Evolutionary conservation across 169 alveolate genomes (phyloP).

Genomic region (Plasmodium adleri): DNA sequence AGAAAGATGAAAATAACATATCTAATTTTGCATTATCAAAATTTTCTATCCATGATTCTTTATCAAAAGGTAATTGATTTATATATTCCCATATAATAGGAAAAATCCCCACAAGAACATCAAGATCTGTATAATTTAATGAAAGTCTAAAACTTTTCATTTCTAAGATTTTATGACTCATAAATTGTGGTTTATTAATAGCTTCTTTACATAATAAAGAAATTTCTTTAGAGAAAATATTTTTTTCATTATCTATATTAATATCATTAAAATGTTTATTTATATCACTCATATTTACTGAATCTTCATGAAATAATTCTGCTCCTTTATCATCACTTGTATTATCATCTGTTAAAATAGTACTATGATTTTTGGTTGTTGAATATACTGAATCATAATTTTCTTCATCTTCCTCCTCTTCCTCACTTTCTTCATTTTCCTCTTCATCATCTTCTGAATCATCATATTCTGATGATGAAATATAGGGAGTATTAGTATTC

Average conservation of each 20-base stretch:
- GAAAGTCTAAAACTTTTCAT: conserved; percentile 76
- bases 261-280: conserved; percentile 28
- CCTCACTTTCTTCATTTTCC: conserved; percentile 59
- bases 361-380: conserved; percentile 23
- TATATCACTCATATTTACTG: conserved; percentile 11
- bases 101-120: conserved; percentile 43
- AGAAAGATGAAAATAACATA: conserved; percentile 57
- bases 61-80: conserved; percentile 52
- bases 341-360: conserved; percentile 13
- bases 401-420: conserved; percentile 46
- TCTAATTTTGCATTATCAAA: conserved; percentile 60
- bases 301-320: conserved; percentile 8
- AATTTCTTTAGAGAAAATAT: conserved; percentile 51
- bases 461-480: conserved; percentile 30
- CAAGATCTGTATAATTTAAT: conserved; percentile 66
- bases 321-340: conserved; percentile 34
- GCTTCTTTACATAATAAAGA: conserved; percentile 69
- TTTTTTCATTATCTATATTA: conserved; percentile 45
- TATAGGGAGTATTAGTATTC: not conserved
- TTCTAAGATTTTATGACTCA: conserved; percentile 75
- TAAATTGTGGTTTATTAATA: conserved; percentile 66
- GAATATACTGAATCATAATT: conserved; percentile 41
- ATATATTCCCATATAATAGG: conserved; percentile 64
- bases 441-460: conserved; percentile 50
- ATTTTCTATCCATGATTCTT: conserved; percentile 54